Conservation (phyloP, 805 yeast species). For the Komagataella mondaviorum region DNA sequence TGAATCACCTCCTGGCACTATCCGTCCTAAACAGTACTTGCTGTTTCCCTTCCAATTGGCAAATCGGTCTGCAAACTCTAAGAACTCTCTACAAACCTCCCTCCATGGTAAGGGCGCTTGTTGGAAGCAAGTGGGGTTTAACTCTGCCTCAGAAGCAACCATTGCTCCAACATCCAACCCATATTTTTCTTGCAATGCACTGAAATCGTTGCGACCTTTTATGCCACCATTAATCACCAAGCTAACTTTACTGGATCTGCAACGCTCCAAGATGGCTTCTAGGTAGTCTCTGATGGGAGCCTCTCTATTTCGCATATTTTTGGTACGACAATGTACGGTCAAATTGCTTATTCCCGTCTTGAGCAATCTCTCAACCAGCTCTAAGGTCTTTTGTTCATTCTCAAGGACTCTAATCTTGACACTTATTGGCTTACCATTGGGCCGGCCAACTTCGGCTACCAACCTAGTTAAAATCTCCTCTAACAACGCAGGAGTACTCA, state of each 20-base stretch:
- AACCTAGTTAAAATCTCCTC: constrained; percentile 53
- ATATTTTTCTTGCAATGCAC: constrained; percentile 33
- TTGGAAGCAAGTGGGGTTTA: constrained; percentile 68
- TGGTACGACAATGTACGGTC: constrained; percentile 87
- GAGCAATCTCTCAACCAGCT: constrained; percentile 41
- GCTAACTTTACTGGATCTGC: constrained; percentile 49
- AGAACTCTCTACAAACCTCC: constrained; percentile 38
- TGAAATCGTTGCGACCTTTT: constrained; percentile 36
- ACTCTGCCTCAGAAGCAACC: constrained; percentile 88
- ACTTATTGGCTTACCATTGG: constrained; percentile 67
- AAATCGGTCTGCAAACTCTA: constrained; percentile 35
- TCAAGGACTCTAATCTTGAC: constrained; percentile 80
- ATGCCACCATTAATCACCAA: constrained; percentile 79
- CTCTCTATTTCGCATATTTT: constrained; percentile 80
- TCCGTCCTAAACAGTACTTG: constrained; percentile 67
- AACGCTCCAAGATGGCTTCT: constrained; percentile 43
- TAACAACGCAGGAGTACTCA: constrained; percentile 68
- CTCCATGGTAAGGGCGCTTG: constrained; percentile 37
- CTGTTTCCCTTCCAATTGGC: constrained; percentile 62
- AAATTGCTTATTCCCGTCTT: constrained; percentile 75
- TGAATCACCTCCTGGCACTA: constrained; percentile 37
- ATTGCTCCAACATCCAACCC: constrained; percentile 70
- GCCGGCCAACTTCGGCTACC: constrained; percentile 72
- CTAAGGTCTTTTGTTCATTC: constrained; percentile 42
- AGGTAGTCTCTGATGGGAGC: constrained; percentile 64